These are phyloP conservation scores for Zarea fungicola DNA, from an alignment of 2,329 filamentous ascomycete genomes.

Conservation along the genomic window DNA sequence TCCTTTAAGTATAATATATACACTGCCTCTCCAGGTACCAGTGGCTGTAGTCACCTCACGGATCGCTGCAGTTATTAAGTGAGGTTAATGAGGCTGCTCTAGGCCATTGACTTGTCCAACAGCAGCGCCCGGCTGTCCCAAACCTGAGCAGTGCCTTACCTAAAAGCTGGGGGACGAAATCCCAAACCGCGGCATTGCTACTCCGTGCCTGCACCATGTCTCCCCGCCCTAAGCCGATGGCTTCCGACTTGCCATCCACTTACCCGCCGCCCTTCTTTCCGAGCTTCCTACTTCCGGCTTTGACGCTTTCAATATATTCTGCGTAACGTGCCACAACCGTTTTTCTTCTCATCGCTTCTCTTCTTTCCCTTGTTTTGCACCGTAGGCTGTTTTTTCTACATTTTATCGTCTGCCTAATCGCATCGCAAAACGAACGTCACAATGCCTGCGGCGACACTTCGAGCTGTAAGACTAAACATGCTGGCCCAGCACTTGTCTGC, in stretches of 20 bases:
- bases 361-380: conserved; percentile 7
- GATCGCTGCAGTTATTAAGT: too few relatives aligned
- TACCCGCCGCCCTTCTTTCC: conserved; percentile 6
- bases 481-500: conserved; percentile 36
- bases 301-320: conserved; percentile 3
- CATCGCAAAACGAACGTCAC: conserved; percentile 12
- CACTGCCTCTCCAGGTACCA: too few relatives aligned
- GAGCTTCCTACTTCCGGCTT: conserved; percentile 8
- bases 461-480: conserved; percentile 30
- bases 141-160: too few relatives aligned
- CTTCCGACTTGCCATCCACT: conserved; percentile 24
- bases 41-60: too few relatives aligned
- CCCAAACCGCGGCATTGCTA: background rate
- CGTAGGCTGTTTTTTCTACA: conserved; percentile 3
- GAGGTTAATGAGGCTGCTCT: too few relatives aligned
- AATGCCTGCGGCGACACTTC: conserved; percentile 30
- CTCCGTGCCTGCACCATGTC: background rate
- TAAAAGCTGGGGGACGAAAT: conserved; percentile 4
- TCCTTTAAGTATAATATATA: too few relatives aligned
- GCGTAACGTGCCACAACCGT: conserved; percentile 8
- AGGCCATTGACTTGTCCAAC: too few relatives aligned
- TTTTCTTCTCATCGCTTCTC: conserved; percentile 3
- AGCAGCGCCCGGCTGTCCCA: too few relatives aligned
- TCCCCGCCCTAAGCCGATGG: conserved; percentile 34
- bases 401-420: background rate